A percentile compares a stretch with the other conserved stretches of the same genome.
phyloP scores from a whole-genome alignment of 371 early-diverging fungal species.

The Apophysomyces sp. region DNA sequence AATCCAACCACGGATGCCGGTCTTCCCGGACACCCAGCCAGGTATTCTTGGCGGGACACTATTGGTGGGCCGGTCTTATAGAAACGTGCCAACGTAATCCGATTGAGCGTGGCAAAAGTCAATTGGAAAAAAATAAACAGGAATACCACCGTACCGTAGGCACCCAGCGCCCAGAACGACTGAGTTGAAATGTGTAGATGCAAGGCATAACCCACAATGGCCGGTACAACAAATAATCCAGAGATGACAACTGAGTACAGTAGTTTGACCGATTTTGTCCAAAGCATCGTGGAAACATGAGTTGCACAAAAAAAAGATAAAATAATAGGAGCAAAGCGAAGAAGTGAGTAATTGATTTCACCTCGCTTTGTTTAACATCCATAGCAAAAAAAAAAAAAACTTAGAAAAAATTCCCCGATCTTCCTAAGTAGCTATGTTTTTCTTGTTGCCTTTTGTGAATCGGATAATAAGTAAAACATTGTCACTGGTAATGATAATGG shows the following conservation, averaged over 20 bases:
- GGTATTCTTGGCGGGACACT: constrained; percentile 5
- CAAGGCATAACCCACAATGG: constrained; percentile 42
- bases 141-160: constrained; percentile 46
- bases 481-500: neutral
- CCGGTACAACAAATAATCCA: constrained; percentile 43
- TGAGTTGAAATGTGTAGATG: constrained; percentile 25
- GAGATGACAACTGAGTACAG: constrained; percentile 40
- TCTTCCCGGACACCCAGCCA: neutral
- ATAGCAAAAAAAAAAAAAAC: neutral
- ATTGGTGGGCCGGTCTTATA: constrained; percentile 6
- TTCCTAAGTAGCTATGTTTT: neutral
- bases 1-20: constrained; percentile 39
- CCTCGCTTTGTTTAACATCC: constrained; percentile 1
- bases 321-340: neutral
- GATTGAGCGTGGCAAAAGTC: constrained; percentile 42
- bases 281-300: constrained; percentile 12
- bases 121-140: constrained; percentile 39
- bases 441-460: too few species aligned
- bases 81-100: constrained; percentile 19
- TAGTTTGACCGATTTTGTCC: constrained; percentile 43
- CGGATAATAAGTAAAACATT: too few species aligned
- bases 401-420: too few species aligned
- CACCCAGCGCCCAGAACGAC: constrained; percentile 40
- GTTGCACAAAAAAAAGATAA: neutral
- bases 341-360: neutral